Base-by-base conservation (phyloP, 306 rosid genomes). In the Trifolium dubium region DNA sequence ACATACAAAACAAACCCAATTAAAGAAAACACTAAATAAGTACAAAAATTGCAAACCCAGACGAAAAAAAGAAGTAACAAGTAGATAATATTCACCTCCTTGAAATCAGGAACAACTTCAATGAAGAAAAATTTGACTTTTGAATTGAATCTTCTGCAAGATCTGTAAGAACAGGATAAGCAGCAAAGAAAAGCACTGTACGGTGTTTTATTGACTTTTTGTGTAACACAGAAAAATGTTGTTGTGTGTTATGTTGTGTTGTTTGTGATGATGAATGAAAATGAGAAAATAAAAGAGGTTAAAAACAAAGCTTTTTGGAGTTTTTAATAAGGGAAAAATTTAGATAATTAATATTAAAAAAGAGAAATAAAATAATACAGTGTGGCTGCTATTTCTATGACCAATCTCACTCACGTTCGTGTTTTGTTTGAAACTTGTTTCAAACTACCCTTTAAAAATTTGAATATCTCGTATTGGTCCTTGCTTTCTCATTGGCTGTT, bases 351-450 rank as follows among this genome's bases (percentile, higher is more conserved):
- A n/a, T n/a, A n/a, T n/a, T n/a, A n/a, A n/a, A n/a, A n/a, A n/a
- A n/a, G n/a, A n/a, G n/a, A n/a, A n/a, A n/a, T 15, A 17, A 60
- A 69, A 49, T n/a, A 67, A 40, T 10, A n/a, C n/a, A 60, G 46
- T 1, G 70, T 58, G 87, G 83, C 83, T 69, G 77, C 80, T 69
- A 64, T 80, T 49, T 80, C 85, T 56, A 77, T 65, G 85, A 69
- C 83, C 62, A 66, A 80, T 77, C 83, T 77, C 72, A 63, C 40
- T 37, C 40, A n/a, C 13, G 49, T 44, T 29, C 30, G 47, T 50
- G 19, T 37, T 10, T 35, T 68, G 53, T 15, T 51, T 73, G 8
- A 61, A 35, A 47, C 83, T 74, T 67, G 67, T 13, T 39, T 8
- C 44, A 32, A 58, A 59, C 65, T 28, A 46, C 54, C 53, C 51